Conservation (phyloP, 2,329 filamentous ascomycete genomes). For the Lasiodiplodia hormozganensis region DNA sequence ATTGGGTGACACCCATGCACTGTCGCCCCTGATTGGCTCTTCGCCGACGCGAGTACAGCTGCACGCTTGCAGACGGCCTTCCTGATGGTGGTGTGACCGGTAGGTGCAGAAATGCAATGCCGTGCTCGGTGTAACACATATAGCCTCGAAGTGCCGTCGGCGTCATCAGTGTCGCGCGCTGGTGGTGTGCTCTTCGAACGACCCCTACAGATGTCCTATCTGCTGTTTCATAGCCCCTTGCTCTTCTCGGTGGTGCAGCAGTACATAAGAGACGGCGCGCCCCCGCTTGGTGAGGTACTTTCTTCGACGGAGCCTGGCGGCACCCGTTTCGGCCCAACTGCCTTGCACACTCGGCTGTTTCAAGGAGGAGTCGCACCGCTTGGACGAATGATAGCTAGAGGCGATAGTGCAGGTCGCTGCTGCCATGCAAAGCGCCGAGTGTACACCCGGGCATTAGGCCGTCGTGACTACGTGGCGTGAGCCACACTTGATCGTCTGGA, state of each 20-base stretch:
- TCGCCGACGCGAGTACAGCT: background rate
- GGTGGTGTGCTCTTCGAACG: slow-evolving; percentile 26
- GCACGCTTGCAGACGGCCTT: slow-evolving; percentile 20
- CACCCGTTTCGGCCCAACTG: background rate
- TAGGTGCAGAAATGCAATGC: slow-evolving; percentile 10
- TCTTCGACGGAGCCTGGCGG: background rate
- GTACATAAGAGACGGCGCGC: background rate
- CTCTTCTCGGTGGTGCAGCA: background rate
- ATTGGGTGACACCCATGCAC: slow-evolving; percentile 6
- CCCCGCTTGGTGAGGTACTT: background rate
- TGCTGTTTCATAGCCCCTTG: background rate
- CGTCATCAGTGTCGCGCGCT: slow-evolving; percentile 4
- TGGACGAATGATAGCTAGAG: background rate
- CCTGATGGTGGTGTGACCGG: slow-evolving; percentile 26
- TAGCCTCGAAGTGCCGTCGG: slow-evolving; percentile 14
- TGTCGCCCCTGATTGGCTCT: background rate
- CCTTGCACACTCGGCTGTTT: background rate
- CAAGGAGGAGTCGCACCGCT: slow-evolving; percentile 1
- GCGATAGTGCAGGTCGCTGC: background rate
- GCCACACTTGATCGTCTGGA: slow-evolving; percentile 24
- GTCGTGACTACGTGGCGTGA: slow-evolving; percentile 7
- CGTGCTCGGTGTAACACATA: slow-evolving; percentile 26
- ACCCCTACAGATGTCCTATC: background rate
- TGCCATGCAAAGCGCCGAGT: slow-evolving; percentile 12
- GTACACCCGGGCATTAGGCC: slow-evolving; percentile 11